Evolutionary conservation across 1,139 yeast genomes (phyloP).

Genomic region (Lipomyces yarrowii): DNA sequence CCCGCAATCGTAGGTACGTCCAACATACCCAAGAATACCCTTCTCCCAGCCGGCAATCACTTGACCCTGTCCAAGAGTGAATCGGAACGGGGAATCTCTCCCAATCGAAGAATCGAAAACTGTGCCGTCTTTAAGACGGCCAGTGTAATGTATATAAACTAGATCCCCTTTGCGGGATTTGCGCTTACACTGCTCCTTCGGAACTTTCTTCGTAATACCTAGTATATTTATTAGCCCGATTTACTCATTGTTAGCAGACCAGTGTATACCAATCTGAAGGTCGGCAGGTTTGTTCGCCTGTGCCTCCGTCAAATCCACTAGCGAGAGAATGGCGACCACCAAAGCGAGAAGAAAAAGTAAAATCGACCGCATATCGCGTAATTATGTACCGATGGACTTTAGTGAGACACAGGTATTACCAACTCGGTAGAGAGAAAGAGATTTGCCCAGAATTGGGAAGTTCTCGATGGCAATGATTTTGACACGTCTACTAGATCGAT

Average conservation of each 20-base stretch:
- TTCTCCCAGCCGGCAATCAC: conserved; percentile 94
- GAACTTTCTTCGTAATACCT: conserved; percentile 24
- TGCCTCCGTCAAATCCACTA: neutral
- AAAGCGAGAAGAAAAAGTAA: neutral
- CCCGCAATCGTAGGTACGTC: conserved; percentile 38
- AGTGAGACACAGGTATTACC: neutral
- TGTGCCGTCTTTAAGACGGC: conserved; percentile 89
- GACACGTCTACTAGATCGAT: neutral
- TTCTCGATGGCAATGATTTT: neutral
- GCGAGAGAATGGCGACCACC: neutral
- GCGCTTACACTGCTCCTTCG: conserved; percentile 21
- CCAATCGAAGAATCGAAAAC: conserved; percentile 92
- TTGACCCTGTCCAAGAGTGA: conserved; percentile 91
- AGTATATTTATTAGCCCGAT: neutral
- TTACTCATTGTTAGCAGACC: neutral
- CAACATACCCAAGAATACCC: conserved; percentile 56
- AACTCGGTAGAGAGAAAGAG: neutral
- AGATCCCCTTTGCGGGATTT: conserved; percentile 24
- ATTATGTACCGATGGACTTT: neutral
- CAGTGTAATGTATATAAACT: conserved; percentile 80
- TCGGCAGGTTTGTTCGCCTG: neutral
- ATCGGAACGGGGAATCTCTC: conserved; percentile 87
- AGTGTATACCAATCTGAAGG: neutral
- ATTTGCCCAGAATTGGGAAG: neutral
- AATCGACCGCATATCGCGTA: neutral